Evolutionary conservation across 345 rosid species (phyloP), one percentile per base, ranked within the genome.

Genomic region (Populus tremula): DNA sequence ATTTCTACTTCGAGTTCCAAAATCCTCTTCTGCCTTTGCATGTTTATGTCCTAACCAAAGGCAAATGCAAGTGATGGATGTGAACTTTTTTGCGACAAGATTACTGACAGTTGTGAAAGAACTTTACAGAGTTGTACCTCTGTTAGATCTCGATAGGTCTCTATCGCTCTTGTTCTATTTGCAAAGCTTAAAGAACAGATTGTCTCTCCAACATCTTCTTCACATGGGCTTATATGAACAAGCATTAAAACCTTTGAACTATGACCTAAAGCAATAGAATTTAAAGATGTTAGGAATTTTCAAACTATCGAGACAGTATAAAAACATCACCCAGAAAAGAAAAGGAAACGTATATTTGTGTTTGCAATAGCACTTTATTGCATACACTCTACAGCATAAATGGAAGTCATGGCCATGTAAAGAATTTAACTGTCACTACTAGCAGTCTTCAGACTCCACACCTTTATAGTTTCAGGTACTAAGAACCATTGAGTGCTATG

Each of bases 191-290:
- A 72, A 66, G 98, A 95, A 83, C 98, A 91, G 39, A 90, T 81
- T 11, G 99, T 93, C 87, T 95, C 98, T 23, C 84, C 92, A 10
- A 89, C 81, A 73, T 95, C 97, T 77, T 87, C 96, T 77, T 90
- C 90, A 69, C 88, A 82, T 14, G 92, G 97, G 81, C 98, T 93
- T 69, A 92, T 84, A 77, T 95, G 98, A 71, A 91, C 94, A 62
- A 93, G 91, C 98, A 95, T 93, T 87, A 95, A 49, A 76, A 92
- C 94, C 87, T 95, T 95, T 11, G 99, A 93, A 77, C 87, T 86
- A 73, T 77, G 85, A 54, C 97, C 98, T 93, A 67, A 31, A 79
- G 79, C 27, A 70, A 80, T 63, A 56, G 64, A 75, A 74, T 43
- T 73, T 27, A 74, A 35, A 63, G 64, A 36, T 33, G 33, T 83